Conservation (phyloP, 108 stramenopile genomes). For the Nitzschia sp. region DNA sequence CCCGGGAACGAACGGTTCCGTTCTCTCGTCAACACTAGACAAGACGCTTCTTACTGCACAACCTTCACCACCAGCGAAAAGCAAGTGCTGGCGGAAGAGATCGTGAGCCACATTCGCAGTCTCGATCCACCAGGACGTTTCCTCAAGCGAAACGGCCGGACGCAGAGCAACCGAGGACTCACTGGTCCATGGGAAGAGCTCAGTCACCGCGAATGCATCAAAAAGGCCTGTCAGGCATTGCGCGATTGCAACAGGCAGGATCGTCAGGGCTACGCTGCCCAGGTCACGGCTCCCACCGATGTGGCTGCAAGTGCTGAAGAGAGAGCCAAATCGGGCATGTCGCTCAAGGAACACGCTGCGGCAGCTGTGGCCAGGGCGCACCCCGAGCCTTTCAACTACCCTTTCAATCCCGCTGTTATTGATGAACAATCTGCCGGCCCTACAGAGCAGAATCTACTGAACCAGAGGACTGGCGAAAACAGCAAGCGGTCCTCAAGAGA, state of each 20-base stretch:
- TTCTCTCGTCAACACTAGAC: conserved; percentile 56
- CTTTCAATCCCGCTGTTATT: neutral
- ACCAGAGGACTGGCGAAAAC: neutral
- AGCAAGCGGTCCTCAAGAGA: no score
- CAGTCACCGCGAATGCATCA: conserved; percentile 48
- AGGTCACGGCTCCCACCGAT: conserved; percentile 60
- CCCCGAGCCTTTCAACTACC: neutral
- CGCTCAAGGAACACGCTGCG: conserved; percentile 51
- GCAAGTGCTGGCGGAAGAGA: conserved; percentile 70
- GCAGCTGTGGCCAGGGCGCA: conserved; percentile 27
- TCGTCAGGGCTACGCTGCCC: conserved; percentile 66
- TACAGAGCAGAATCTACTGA: neutral
- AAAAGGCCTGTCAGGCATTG: conserved; percentile 79
- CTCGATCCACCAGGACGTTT: conserved; percentile 82
- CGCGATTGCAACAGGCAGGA: conserved; percentile 81
- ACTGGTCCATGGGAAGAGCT: conserved; percentile 78
- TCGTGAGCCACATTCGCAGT: conserved; percentile 61
- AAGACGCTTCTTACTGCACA: conserved; percentile 62
- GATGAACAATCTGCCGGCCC: neutral
- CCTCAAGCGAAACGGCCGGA: conserved; percentile 60
- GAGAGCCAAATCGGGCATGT: conserved; percentile 38
- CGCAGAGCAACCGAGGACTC: conserved; percentile 54
- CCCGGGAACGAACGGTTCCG: conserved; percentile 83
- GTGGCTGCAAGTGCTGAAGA: conserved; percentile 49
- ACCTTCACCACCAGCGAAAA: conserved; percentile 70